These are phyloP conservation scores for Clitopilus passeckerianus DNA, from an alignment of 768 basidiomycete genomes.

Conservation along the genomic window DNA sequence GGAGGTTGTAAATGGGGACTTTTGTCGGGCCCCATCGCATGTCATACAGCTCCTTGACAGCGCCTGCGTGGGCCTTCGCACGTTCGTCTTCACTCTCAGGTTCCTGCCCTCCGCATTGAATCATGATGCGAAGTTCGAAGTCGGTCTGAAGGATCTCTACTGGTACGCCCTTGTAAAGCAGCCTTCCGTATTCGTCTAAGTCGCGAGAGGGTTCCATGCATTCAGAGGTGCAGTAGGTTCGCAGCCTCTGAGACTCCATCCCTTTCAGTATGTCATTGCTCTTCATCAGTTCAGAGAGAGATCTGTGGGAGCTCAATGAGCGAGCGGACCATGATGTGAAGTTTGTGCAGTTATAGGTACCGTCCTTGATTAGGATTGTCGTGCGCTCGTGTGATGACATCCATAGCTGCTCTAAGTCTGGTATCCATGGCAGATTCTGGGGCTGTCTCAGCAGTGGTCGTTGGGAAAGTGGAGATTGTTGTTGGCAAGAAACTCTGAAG, in stretches of 20 bases:
- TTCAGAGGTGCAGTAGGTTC: conserved; percentile 26
- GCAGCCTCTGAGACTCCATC: conserved; percentile 31
- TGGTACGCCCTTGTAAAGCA: conserved; percentile 20
- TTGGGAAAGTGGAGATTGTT: too few species aligned
- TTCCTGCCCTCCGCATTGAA: not conserved
- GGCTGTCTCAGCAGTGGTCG: too few species aligned
- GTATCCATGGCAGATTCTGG: not conserved
- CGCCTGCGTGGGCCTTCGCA: too few species aligned
- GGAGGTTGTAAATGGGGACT: conserved; percentile 32
- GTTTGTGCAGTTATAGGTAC: not conserved
- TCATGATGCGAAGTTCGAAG: conserved; percentile 11
- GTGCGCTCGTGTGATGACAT: not conserved
- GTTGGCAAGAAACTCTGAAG: too few species aligned
- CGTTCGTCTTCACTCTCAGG: not conserved
- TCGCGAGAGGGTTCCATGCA: conserved; percentile 29
- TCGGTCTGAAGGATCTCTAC: conserved; percentile 20
- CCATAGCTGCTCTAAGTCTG: not conserved
- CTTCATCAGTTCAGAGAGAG: conserved; percentile 23
- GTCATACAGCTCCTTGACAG: conserved; percentile 20
- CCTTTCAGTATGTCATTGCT: conserved; percentile 27
- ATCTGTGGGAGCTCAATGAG: conserved; percentile 7
- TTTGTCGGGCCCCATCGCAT: conserved; percentile 36
- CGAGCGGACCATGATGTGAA: not conserved
- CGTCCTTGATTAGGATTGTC: not conserved
- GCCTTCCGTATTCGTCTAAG: conserved; percentile 25